Base-by-base conservation (phyloP, 2,329 filamentous ascomycete genomes). In the Fusarium nurragi region DNA sequence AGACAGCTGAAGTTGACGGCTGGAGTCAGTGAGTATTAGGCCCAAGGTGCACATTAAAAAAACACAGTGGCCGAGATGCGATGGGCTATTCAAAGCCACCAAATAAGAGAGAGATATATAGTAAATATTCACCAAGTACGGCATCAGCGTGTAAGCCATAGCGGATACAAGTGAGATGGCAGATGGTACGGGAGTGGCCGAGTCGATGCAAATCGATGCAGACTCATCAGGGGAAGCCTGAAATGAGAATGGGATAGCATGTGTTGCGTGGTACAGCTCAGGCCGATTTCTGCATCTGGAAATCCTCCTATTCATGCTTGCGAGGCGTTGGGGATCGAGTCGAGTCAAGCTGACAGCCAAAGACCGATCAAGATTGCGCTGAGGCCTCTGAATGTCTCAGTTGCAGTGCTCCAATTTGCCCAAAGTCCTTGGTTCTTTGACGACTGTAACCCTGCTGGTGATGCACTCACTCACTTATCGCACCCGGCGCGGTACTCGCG, bases 121-220 rank as follows among this genome's bases (percentile, higher is more conserved):
- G 46, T 28, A 48, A 40, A 54, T 36, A 43, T 45, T 13, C 13
- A 30, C 40, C 45, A 46, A 47, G 54, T 50, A 55, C 54, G 56
- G 52, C 56, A 57, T 67, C 52, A 58, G 57, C 54, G 63, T 60
- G 45, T 43, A 58, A 48, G 43, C 51, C 64, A 64, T 50, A 53
- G 37, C 37, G 40, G 28, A 67, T 62, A 61, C 56, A 51, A 51
- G 34, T 49, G 38, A 44, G 39, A 60, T 59, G 41, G 34, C 54
- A 60, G 52, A 67, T 41, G 52, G 55, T 43, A 60, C 69, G 67
- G 68, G 67, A 66, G 65, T 64, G 65, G 58, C 65, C 65, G 55
- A 70, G 49, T n/a, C n/a, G 48, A 65, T 64, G 63, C 58, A 69
- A 67, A 62, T 30, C 26, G 26, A 30, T 30, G 26, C 59, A 68